Percentiles rank a stretch among this genome's conserved stretches.
phyloP scores from a whole-genome alignment of 148 eudicot species.

The Camellia sinensis region DNA sequence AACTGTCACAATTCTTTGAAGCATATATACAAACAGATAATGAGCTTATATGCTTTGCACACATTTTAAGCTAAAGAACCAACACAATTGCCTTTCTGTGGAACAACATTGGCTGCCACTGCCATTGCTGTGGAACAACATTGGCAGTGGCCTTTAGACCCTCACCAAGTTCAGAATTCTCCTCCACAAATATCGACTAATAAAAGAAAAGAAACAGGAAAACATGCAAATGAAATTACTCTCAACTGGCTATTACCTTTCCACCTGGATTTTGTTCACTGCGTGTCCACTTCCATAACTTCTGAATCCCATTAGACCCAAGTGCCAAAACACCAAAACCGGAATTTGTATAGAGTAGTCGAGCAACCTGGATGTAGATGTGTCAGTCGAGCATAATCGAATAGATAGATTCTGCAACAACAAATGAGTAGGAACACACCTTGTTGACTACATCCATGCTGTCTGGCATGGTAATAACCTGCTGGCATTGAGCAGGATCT shows the following conservation, averaged over 20 bases:
- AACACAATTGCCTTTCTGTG: too few relatives aligned
- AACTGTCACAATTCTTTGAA: too few relatives aligned
- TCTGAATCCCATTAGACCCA: constrained; percentile 63
- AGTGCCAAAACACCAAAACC: constrained; percentile 82
- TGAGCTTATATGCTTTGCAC: too few relatives aligned
- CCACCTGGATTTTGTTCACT: constrained; percentile 79
- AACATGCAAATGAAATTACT: background rate
- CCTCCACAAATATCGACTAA: background rate
- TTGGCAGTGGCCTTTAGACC: constrained; percentile 80
- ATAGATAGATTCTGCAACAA: background rate
- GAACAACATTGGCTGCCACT: too few relatives aligned
- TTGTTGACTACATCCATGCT: constrained; percentile 57
- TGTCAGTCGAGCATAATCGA: constrained; percentile 5
- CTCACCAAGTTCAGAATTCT: constrained; percentile 26
- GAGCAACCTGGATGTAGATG: constrained; percentile 52
- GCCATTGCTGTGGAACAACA: constrained; percentile 92
- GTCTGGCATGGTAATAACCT: too few relatives aligned
- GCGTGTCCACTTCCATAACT: constrained; percentile 85
- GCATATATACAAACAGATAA: too few relatives aligned
- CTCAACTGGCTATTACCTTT: constrained; percentile 45
- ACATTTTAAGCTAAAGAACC: too few relatives aligned
- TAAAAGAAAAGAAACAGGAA: background rate
- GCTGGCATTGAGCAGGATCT: too few relatives aligned
- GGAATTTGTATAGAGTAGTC: constrained; percentile 81
- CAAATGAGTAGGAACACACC: constrained; percentile 34